These are phyloP conservation scores for Auriculariales sp. DNA, from an alignment of 768 basidiomycete species.

Conservation along the genomic window DNA sequence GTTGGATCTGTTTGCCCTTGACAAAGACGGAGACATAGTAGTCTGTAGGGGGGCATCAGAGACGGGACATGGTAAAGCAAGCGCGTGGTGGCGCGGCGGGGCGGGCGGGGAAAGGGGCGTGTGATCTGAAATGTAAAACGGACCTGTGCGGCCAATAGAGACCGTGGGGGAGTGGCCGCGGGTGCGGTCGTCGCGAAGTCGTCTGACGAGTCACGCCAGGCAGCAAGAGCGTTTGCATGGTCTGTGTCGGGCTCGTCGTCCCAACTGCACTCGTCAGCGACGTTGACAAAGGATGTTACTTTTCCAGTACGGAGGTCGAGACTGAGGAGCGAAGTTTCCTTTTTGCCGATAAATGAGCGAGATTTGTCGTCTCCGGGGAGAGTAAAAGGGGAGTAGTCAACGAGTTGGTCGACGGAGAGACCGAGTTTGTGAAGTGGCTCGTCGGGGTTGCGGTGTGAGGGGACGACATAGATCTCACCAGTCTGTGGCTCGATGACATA, in stretches of 20 bases:
- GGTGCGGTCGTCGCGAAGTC: conserved; percentile 11
- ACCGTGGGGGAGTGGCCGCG: conserved; percentile 24
- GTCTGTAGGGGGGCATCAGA: conserved; percentile 35
- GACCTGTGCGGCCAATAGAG: conserved; percentile 54
- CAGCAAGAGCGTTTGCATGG: not conserved
- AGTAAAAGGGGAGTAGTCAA: conserved; percentile 74
- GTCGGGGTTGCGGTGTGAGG: conserved; percentile 29
- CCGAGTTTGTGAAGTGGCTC: conserved; percentile 76
- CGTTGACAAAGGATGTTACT: conserved; percentile 58
- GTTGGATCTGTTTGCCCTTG: conserved; percentile 42
- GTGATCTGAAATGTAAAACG: conserved; percentile 11
- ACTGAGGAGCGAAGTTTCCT: conserved; percentile 70
- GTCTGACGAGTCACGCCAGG: conserved; percentile 1
- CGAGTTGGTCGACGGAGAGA: conserved; percentile 82
- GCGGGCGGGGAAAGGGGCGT: too few species aligned
- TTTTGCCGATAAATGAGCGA: conserved; percentile 77
- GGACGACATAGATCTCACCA: conserved; percentile 82
- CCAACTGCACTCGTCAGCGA: conserved; percentile 54
- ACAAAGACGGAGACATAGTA: conserved; percentile 49
- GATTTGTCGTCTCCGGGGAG: conserved; percentile 53
- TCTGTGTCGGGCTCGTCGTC: conserved; percentile 38
- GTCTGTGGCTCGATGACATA: conserved; percentile 94
- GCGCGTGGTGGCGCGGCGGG: not conserved
- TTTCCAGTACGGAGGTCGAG: conserved; percentile 69
- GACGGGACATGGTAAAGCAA: conserved; percentile 3